Evolutionary conservation across 2,329 filamentous ascomycete genomes (phyloP), one percentile per base, ranked within the genome.

Genomic region (Colletotrichum sp.): DNA sequence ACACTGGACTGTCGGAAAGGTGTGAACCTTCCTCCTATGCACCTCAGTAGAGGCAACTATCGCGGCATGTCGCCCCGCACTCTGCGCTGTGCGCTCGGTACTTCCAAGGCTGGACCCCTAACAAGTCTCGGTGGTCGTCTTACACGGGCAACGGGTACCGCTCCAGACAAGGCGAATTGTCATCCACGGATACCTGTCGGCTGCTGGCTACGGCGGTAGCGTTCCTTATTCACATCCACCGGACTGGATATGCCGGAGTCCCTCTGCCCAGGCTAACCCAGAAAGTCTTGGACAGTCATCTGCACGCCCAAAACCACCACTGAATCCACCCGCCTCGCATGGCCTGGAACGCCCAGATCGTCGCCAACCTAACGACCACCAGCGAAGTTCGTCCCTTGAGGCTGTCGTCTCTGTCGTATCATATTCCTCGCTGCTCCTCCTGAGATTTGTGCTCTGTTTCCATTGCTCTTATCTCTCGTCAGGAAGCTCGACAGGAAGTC

Each of bases 301-400:
- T 59, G 61, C 15, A 31, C 65, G 67, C 31, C 47, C 34, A 59
- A 73, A 61, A 61, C 36, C 21, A 34, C 57, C 2, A 27, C 24
- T 24, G 11, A 43, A 18, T 61, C 36, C 16, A 54, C 68, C 34
- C n/a, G 38, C 24, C 59, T 36, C 38, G 36, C 59, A 51, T 68
- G 36, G 51, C 65, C 65, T 63, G 65, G 70, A 72, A 72, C 57
- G 58, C 58, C 47, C 70, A 66, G 47, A 72, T 71, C 69, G 55
- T 54, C 69, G 15, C 27, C 29, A 16, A 61, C n/a, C 43, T 61
- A 31, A 33, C 57, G 27, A 61, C 57, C 9, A 21, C 12, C 12
- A 61, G 29, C 29, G 36, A 29, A 18, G 55, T 63, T 51, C 58
- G 27, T 36, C 34, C 18, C 34, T 31, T 31, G 47, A 51, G 43